These are phyloP conservation scores for Phialophora macrospora DNA, from an alignment of 2,329 filamentous ascomycete species.

Conservation along the genomic window DNA sequence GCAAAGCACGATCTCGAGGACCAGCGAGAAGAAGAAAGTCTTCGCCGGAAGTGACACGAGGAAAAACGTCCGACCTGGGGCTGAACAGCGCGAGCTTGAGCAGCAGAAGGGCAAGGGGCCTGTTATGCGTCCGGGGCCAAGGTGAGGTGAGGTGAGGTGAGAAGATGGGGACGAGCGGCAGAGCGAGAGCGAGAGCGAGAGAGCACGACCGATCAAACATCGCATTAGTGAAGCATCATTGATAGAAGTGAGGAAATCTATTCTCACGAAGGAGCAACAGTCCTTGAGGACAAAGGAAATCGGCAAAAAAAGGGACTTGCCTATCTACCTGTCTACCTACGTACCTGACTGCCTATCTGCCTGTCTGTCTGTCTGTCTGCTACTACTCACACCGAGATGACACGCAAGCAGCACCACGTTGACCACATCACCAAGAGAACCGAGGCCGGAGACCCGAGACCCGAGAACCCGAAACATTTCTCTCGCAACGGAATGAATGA, in stretches of 20 bases:
- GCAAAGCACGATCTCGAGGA: neutral
- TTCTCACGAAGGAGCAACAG: neutral
- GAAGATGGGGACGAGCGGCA: neutral
- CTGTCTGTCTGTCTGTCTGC: too few species aligned
- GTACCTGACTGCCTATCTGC: neutral
- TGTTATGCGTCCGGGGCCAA: neutral
- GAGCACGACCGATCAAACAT: neutral
- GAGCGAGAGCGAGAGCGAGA: neutral
- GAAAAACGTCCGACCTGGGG: slow-evolving; percentile 9
- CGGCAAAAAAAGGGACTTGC: neutral
- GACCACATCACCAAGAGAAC: too few species aligned
- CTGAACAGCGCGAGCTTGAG: slow-evolving; percentile 1
- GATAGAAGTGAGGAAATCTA: neutral
- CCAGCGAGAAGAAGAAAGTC: neutral
- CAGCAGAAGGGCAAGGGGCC: neutral
- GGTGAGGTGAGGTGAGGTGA: neutral
- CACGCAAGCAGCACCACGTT: too few species aligned
- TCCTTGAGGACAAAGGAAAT: neutral
- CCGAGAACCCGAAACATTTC: too few species aligned
- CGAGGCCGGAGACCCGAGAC: too few species aligned
- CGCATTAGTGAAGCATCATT: neutral
- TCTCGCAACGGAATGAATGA: too few species aligned
- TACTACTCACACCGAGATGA: too few species aligned
- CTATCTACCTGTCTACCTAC: neutral
- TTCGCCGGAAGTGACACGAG: slow-evolving; percentile 10